A percentile compares a stretch with the other conserved stretches of the same genome.
These are phyloP conservation scores for Arthrobotrys entomopaga DNA, from an alignment of 2,329 filamentous ascomycete species.

Conservation along the genomic window DNA sequence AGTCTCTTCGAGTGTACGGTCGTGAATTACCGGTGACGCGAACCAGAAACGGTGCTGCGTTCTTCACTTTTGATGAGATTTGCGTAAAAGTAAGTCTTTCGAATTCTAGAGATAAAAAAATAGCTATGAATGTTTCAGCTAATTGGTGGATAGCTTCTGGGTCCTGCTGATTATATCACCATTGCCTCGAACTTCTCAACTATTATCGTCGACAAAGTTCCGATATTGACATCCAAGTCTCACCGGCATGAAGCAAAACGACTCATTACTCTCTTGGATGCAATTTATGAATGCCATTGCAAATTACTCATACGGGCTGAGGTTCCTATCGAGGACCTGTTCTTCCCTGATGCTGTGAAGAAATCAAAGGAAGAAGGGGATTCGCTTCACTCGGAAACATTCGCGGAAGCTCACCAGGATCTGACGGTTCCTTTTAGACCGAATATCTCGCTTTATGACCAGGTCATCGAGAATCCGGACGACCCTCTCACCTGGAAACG, in stretches of 20 bases:
- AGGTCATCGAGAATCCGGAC: constrained; percentile 49
- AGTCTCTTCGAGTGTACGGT: constrained; percentile 70
- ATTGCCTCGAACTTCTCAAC: constrained; percentile 83
- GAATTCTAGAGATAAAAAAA: too few relatives aligned
- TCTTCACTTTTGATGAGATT: constrained; percentile 77
- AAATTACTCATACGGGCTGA: constrained; percentile 76
- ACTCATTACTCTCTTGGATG: constrained; percentile 82
- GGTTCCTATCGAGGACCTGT: constrained; percentile 76
- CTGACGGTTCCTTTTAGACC: constrained; percentile 79
- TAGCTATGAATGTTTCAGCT: too few relatives aligned
- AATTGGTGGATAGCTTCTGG: constrained; percentile 65
- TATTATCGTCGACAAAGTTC: constrained; percentile 76
- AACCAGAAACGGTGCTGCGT: constrained; percentile 69
- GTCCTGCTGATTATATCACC: constrained; percentile 84
- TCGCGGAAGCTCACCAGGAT: constrained; percentile 81
- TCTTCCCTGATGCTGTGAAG: constrained; percentile 73
- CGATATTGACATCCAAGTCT: constrained; percentile 70
- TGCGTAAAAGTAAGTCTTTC: constrained; percentile 78
- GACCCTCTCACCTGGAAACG: constrained; percentile 45
- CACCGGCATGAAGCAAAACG: constrained; percentile 84
- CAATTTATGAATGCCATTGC: constrained; percentile 82
- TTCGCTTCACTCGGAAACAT: constrained; percentile 72
- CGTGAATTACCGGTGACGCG: constrained; percentile 71
- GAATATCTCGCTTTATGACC: constrained; percentile 74
- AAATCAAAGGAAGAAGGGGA: constrained; percentile 62